Evolutionary conservation across 176 grass and related monocot genomes (phyloP), one percentile per base, ranked within the genome.

Genomic region (Chloris gayana): DNA sequence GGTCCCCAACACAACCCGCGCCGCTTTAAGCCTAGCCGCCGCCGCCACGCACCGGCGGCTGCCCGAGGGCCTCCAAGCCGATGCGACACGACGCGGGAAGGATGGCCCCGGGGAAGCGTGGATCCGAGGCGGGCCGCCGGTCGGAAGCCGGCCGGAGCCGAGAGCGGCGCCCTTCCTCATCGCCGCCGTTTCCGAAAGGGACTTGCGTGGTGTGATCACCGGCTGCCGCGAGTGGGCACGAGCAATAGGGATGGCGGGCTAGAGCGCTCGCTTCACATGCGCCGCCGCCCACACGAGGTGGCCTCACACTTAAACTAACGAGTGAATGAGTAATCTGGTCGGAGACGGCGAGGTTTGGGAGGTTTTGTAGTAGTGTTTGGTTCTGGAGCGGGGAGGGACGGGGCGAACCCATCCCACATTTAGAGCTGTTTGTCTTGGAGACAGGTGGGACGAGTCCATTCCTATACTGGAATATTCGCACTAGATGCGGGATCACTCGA

Each of bases 241-340:
- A 35, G 61, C 15, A 58, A 22, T 56, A 9, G 2, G 1, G 22
- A 41, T 3, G n/a, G n/a, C n/a, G n/a, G 14, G 14, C 5, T 22
- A 14, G 54, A 81, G 85, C 45, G 69, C 69, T 80, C 69, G 60
- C 69, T 5, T 67, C 15, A 49, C 77, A 27, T 59, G 58, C 37
- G 31, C 60, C 76, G 38, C 75, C 29, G 18, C 50, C 35, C 33
- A 25, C 22, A 15, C 35, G 34, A 38, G n/a, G 77, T 49, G 77
- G 70, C 50, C 82, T 84, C 82, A 68, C 73, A 49, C 64, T 54
- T 65, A 79, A 79, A 79, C 76, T 79, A 79, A 68, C 2, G 53
- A 75, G 72, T 75, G 21, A 17, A 60, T 26, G 76, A 79, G 37
- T 76, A 29, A 11, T 63, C 74, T 32, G 58, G 62, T 54, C 22